Base-by-base conservation (phyloP, 1,139 yeast genomes). In the Geotrichum carabidarum region DNA sequence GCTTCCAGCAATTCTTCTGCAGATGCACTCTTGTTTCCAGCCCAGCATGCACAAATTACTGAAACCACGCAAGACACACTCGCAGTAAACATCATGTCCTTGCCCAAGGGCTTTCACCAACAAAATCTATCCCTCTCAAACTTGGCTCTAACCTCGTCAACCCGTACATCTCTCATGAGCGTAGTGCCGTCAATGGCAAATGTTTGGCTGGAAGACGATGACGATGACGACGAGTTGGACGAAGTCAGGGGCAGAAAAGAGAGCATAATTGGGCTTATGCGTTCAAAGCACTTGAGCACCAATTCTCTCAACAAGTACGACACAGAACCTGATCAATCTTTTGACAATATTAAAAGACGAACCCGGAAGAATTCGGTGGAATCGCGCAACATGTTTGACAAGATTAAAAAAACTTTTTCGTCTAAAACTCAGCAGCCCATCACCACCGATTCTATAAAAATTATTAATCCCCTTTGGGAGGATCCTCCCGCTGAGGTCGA, bases 151-250 rank as follows among this genome's bases (percentile, higher is more conserved):
- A 34, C 27, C 4, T 9, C 47, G n/a, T 37, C 54, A 4, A 27
- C 49, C 9, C 50, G 43, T 2, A 46, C 54, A 8, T 46, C 54
- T n/a, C 37, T 42, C 6, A n/a, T 46, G 42, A 43, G 43, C 30
- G 41, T 41, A n/a, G 44, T 50, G 8, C 51, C 54, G 9, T 48
- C 54, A 4, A 54, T 49, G 53, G 40, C 27, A 17, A 48, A 50
- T 40, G 56, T 54, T 8, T 54, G 56, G 56, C 52, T 54, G 8
- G 56, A 54, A n/a, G 56, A 54, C 31, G 56, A 54, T 35, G 44
- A 40, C 8, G 44, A 42, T 34, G 53, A 48, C 8, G 56, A 54
- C 34, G 50, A 41, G n/a, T 37, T 43, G 17, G 48, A 17, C 18
- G 22, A 48, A 11, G 40, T 18, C 22, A 45, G 42, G 4, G 32